A percentile compares a stretch with the other conserved stretches of the same genome.
Conservation (phyloP, 768 basidiomycete species). For the Serendipita indica region DNA sequence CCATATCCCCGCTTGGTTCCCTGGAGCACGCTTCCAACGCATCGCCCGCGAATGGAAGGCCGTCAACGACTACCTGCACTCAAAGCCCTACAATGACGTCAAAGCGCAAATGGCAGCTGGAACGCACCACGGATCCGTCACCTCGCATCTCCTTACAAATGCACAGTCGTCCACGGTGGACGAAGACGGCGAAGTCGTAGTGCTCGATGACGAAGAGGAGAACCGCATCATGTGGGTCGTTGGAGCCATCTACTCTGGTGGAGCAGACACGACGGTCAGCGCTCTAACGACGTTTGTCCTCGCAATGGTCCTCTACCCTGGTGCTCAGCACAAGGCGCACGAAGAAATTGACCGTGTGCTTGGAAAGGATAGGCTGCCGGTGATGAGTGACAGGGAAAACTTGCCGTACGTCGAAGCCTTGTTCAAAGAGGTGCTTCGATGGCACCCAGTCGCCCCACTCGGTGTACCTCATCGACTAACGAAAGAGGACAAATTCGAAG, state of each 20-base stretch:
- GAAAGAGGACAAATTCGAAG: constrained; percentile 32
- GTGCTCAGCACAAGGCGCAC: constrained; percentile 19
- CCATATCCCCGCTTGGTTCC: constrained; percentile 18
- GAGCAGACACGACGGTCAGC: constrained; percentile 15
- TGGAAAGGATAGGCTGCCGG: constrained; percentile 21
- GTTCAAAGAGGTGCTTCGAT: constrained; percentile 22
- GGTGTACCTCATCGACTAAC: constrained; percentile 38
- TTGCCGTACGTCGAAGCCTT: constrained; percentile 26
- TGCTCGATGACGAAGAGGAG: constrained; percentile 12
- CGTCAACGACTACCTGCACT: constrained; percentile 2
- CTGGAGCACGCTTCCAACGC: constrained; percentile 15
- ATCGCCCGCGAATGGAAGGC: constrained; percentile 8
- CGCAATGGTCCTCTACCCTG: constrained; percentile 14
- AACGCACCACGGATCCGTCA: background rate
- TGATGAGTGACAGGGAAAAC: constrained; percentile 21
- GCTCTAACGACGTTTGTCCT: constrained; percentile 15
- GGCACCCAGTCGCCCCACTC: constrained; percentile 28
- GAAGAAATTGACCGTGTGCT: constrained; percentile 23
- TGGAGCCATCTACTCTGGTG: constrained; percentile 15
- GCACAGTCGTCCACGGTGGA: background rate
- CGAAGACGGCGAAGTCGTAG: background rate
- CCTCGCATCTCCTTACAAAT: background rate
- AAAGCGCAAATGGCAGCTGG: constrained; percentile 3
- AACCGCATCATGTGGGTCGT: constrained; percentile 13
- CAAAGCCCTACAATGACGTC: constrained; percentile 2